Conservation (phyloP, 495 filamentous ascomycete genomes). For the Oidiodendron maius region DNA sequence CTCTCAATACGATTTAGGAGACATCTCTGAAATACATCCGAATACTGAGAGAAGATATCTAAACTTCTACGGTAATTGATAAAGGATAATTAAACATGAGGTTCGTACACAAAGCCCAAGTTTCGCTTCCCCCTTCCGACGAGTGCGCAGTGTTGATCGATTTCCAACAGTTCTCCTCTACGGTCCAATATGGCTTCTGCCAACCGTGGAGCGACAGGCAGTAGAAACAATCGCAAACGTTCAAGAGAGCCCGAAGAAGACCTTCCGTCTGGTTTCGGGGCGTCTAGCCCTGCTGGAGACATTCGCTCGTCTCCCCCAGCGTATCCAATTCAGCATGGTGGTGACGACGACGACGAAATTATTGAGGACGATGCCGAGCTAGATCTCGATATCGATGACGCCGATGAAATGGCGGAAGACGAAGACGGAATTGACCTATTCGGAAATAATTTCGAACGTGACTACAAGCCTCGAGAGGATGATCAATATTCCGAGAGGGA, state of each 20-base stretch:
- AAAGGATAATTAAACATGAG: conserved; percentile 19
- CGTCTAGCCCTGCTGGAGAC: conserved; percentile 60
- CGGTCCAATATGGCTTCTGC: conserved; percentile 78
- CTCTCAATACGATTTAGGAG: too few species aligned
- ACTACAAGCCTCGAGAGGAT: conserved; percentile 62
- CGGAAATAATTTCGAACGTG: conserved; percentile 79
- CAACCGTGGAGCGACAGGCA: conserved; percentile 65
- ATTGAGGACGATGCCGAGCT: conserved; percentile 69
- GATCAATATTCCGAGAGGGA: conserved; percentile 64
- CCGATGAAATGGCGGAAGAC: conserved; percentile 95
- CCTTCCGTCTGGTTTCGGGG: conserved; percentile 58
- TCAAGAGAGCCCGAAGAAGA: conserved; percentile 69
- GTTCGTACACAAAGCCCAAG: conserved; percentile 5
- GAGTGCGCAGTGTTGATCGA: not conserved
- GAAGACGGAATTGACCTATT: conserved; percentile 93
- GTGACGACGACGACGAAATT: conserved; percentile 65
- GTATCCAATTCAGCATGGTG: conserved; percentile 46
- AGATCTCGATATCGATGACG: conserved; percentile 79
- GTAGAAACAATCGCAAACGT: conserved; percentile 67
- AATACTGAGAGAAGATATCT: too few species aligned
- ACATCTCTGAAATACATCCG: not conserved
- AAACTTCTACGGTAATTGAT: too few species aligned
- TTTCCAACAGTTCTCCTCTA: conserved; percentile 62
- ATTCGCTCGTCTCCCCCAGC: conserved; percentile 42
- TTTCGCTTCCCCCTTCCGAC: not conserved